phyloP scores from a whole-genome alignment of 2,329 filamentous ascomycete genomes.

The Bipolaris zeicola region DNA sequence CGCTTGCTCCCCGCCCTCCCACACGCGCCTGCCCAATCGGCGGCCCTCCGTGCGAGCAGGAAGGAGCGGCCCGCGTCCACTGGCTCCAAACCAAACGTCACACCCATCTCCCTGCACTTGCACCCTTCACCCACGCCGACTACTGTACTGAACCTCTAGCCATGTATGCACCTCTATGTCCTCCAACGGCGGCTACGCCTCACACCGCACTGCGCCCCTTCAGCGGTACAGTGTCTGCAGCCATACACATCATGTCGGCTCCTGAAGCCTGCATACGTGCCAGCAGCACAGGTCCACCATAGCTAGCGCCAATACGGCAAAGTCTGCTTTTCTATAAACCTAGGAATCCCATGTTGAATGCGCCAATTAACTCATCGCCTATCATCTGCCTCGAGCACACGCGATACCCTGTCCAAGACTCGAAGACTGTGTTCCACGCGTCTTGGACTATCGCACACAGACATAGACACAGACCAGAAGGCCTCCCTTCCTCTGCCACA shows the following conservation, averaged over 20 bases:
- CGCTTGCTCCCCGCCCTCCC: conserved; percentile 11
- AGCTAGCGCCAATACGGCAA: neutral
- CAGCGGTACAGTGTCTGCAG: neutral
- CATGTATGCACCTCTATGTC: neutral
- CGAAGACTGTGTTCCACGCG: neutral
- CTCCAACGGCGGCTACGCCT: neutral
- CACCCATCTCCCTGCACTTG: neutral
- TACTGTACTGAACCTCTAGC: neutral
- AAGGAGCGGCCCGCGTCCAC: conserved; percentile 17
- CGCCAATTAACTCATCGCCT: neutral
- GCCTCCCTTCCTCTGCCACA: neutral
- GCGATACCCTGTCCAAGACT: neutral
- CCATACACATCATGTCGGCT: conserved; percentile 12
- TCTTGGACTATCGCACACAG: neutral
- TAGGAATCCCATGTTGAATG: neutral
- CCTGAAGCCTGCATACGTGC: conserved; percentile 16
- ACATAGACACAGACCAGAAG: neutral
- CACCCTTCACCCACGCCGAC: neutral
- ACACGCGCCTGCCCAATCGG: conserved; percentile 20
- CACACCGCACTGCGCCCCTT: neutral
- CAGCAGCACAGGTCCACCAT: neutral
- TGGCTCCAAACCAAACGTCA: conserved; percentile 12
- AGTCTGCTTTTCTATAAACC: neutral
- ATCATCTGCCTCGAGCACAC: neutral
- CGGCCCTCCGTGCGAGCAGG: conserved; percentile 5